Evolutionary conservation across 371 early-diverging fungal species (phyloP), one percentile per base, ranked within the genome.

Genomic region (Apophysomyces sp.): DNA sequence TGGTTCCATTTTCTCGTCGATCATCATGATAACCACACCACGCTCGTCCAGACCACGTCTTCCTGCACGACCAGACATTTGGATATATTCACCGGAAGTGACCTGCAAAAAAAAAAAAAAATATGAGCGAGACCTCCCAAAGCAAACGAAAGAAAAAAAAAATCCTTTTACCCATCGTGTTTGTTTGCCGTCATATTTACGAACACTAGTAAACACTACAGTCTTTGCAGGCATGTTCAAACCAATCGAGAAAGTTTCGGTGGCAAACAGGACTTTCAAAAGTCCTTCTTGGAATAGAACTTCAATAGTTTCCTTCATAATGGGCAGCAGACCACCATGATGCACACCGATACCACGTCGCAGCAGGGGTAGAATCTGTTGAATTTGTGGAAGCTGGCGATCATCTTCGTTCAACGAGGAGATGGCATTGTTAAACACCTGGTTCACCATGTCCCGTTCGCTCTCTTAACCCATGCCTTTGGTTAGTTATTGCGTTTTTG

Each of bases 171-270:
- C 86, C 88, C 94, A 93, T 59, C 99, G 88, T 24, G 74, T 81
- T 31, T 85, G 82, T 61, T 89, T 87, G 57, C 99, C 99, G 76
- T 99, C 99, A 74, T 91, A 99, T 69, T 99, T 99, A 66, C 93
- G 92, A 11, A 98, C 94, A 57, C 89, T 85, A 0, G 99, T 98
- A 70, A 99, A 99, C 3, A 99, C 94, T 13, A 99, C 99, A 1
- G 99, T 98, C 72, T 97, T 97, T 57, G 99, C 99, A 37, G 99
- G 99, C 99, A 99, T 99, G 84, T 99, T 99, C 53, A 99, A 76
- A 49, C 99, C 99, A 72, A 99, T 99, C 5, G 99, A 98, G 82
- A 99, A 99, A 0, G 99, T 99, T 74, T 99, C 99, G 0, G 99
- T 99, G 34, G 99, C 99, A 89, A 99, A 99, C 34, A 99, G 81